phyloP scores from a whole-genome alignment of 768 basidiomycete genomes.

The Tricholoma matsutake region DNA sequence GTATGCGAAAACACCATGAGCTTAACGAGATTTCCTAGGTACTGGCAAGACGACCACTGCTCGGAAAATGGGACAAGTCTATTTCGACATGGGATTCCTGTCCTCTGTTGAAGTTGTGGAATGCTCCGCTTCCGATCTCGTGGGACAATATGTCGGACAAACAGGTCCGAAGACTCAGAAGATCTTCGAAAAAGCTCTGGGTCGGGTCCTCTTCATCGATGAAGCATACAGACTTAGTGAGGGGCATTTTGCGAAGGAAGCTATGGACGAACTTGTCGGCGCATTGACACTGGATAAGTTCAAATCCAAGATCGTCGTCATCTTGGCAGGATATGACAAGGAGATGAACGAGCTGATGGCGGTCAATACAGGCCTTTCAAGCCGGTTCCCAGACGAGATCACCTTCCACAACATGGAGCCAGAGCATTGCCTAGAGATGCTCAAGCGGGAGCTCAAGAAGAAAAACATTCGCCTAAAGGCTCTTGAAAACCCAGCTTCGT shows the following conservation, averaged over 20 bases:
- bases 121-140: constrained; percentile 67
- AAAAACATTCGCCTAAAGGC: constrained; percentile 35
- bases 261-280: constrained; percentile 67
- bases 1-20: background rate
- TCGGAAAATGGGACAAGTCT: constrained; percentile 60
- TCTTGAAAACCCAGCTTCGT: constrained; percentile 30
- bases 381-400: constrained; percentile 65
- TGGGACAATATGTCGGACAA: constrained; percentile 68
- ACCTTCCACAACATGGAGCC: constrained; percentile 50
- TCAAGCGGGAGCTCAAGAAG: constrained; percentile 46
- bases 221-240: constrained; percentile 65
- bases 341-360: constrained; percentile 61
- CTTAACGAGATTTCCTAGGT: constrained; percentile 29
- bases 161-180: constrained; percentile 65
- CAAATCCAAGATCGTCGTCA: constrained; percentile 57
- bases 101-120: constrained; percentile 50
- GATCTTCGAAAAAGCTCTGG: constrained; percentile 61
- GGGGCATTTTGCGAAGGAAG: constrained; percentile 66
- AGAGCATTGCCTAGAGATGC: constrained; percentile 45
- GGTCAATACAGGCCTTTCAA: constrained; percentile 61
- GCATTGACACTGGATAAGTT: constrained; percentile 57
- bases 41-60: constrained; percentile 65
- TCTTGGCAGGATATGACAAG: constrained; percentile 67
- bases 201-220: constrained; percentile 67
- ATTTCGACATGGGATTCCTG: constrained; percentile 60